phyloP scores from a whole-genome alignment of 2,329 filamentous ascomycete genomes.

The Nemania bipapillata region DNA sequence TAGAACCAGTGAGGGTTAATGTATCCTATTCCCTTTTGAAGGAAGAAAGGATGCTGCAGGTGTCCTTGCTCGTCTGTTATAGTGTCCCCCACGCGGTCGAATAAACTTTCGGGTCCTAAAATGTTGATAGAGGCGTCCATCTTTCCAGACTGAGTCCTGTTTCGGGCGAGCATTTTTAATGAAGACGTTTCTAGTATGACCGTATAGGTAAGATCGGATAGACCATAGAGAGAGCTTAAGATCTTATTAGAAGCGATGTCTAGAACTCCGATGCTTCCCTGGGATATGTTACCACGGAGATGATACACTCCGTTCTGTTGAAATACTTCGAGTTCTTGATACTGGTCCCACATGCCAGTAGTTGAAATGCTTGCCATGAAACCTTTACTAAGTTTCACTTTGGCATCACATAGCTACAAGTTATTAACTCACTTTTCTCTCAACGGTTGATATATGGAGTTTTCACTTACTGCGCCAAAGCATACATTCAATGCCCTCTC shows the following conservation, averaged over 20 bases:
- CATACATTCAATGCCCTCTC: not conserved
- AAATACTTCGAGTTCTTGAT: constrained; percentile 12
- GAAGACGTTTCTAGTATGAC: not conserved
- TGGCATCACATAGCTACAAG: constrained; percentile 22
- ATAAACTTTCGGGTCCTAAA: constrained; percentile 6
- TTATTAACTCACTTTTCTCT: not conserved
- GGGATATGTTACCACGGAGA: not conserved
- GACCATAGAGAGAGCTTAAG: not conserved
- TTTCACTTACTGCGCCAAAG: constrained; percentile 21
- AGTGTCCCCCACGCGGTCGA: constrained; percentile 16
- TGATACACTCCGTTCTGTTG: not conserved
- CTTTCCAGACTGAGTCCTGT: not conserved
- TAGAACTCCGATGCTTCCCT: constrained; percentile 3
- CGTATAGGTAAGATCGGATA: not conserved
- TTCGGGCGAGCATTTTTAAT: not conserved
- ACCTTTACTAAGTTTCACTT: constrained; percentile 9
- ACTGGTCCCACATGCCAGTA: constrained; percentile 10
- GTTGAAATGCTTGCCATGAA: not conserved
- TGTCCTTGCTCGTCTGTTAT: constrained; percentile 6
- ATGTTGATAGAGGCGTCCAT: constrained; percentile 21
- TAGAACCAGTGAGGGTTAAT: constrained; percentile 27
- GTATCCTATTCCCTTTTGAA: constrained; percentile 5
- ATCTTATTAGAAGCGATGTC: constrained; percentile 11
- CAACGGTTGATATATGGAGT: not conserved
- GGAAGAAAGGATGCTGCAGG: constrained; percentile 26